phyloP scores from a whole-genome alignment of 495 filamentous ascomycete genomes.

The Platismatia glauca region DNA sequence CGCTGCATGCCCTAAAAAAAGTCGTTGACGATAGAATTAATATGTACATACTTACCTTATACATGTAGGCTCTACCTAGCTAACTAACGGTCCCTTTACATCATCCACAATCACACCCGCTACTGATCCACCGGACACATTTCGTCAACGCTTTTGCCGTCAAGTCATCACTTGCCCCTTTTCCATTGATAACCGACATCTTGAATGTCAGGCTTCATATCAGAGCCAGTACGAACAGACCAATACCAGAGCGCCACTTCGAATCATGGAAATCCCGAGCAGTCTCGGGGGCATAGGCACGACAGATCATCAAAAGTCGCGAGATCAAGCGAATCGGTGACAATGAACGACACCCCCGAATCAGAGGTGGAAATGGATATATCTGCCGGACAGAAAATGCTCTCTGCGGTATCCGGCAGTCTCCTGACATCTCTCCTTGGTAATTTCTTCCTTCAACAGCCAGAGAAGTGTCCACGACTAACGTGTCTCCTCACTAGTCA shows the following conservation, averaged over 20 bases:
- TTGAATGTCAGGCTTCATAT: conserved; percentile 23
- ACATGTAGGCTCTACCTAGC: too few species aligned
- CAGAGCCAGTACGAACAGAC: conserved; percentile 20
- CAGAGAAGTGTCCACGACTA: conserved; percentile 8
- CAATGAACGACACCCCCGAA: conserved; percentile 7
- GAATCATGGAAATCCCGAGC: conserved; percentile 20
- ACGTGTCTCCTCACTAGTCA: conserved; percentile 47
- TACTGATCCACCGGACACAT: background rate
- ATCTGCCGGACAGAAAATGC: conserved; percentile 80
- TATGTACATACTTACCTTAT: too few species aligned
- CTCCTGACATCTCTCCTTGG: conserved; percentile 82
- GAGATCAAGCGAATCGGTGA: background rate
- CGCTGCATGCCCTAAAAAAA: background rate
- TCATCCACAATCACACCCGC: background rate
- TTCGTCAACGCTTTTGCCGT: background rate
- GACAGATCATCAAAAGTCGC: conserved; percentile 30
- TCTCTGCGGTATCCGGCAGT: conserved; percentile 85
- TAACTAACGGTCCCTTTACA: too few species aligned
- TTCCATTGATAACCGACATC: background rate
- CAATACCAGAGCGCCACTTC: conserved; percentile 23
- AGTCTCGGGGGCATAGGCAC: conserved; percentile 29
- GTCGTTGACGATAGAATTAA: too few species aligned
- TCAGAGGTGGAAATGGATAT: conserved; percentile 42
- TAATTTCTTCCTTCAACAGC: conserved; percentile 31
- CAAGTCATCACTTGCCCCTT: background rate